A percentile compares a stretch with the other conserved stretches of the same genome.
Conservation (phyloP, 1,284 basidiomycete species). For the Wolfiporia cocos region DNA sequence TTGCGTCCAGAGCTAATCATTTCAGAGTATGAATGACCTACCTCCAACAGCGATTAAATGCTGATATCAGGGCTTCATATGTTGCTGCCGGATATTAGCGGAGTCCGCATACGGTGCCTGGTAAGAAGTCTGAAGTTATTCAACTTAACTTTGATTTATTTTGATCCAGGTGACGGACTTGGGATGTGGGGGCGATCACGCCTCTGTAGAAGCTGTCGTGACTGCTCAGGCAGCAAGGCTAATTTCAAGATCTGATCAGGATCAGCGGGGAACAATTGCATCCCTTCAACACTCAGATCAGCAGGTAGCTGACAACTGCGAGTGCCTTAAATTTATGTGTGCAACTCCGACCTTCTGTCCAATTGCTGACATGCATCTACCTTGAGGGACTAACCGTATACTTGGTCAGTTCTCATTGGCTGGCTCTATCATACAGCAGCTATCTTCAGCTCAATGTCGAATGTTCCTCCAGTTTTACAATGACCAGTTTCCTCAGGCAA, state of each 20-base stretch:
- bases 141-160: too few species aligned
- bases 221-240: not conserved
- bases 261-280: conserved; percentile 1
- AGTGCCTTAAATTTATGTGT: not conserved
- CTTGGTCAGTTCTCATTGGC: not conserved
- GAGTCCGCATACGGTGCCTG: conserved; percentile 1
- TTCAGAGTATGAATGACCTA: too few species aligned
- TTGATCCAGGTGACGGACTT: too few species aligned
- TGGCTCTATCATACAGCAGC: not conserved
- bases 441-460: not conserved
- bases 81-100: too few species aligned
- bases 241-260: not conserved
- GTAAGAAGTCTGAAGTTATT: conserved; percentile 1
- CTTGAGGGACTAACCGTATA: not conserved
- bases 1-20: too few species aligned
- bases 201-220: not conserved
- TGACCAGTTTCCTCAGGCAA: not conserved
- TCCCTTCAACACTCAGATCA: not conserved
- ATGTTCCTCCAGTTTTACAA: not conserved
- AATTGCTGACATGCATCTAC: not conserved
- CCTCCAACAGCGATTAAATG: too few species aligned
- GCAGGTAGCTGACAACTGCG: not conserved
- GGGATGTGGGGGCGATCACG: too few species aligned
- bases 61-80: too few species aligned
- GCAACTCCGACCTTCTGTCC: not conserved